Evolutionary conservation across 2,329 filamentous ascomycete genomes (phyloP).

Genomic region (Ambrosiella beaveri): DNA sequence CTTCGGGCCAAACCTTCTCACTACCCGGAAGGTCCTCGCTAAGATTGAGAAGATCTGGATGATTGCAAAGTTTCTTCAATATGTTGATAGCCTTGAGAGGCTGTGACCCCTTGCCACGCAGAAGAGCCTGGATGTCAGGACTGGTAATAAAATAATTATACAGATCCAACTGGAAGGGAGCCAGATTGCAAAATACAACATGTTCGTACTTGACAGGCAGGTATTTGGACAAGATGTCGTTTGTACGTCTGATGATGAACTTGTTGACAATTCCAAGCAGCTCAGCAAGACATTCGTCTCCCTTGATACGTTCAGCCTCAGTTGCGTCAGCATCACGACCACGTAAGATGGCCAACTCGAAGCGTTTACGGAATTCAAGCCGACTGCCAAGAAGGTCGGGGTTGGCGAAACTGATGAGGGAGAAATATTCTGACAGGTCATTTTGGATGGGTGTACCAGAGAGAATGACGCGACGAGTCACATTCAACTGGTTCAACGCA

Average conservation of each 20-base stretch:
- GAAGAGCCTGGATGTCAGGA: conserved; percentile 78
- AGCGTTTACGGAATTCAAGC: conserved; percentile 82
- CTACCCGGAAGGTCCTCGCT: conserved; percentile 72
- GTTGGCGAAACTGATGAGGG: conserved; percentile 90
- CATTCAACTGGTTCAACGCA: conserved; percentile 77
- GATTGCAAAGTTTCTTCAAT: conserved; percentile 96
- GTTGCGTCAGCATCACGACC: conserved; percentile 82
- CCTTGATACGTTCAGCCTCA: conserved; percentile 63
- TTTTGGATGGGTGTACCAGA: conserved; percentile 98
- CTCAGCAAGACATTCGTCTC: conserved; percentile 67
- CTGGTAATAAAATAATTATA: conserved; percentile 97
- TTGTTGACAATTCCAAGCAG: conserved; percentile 81
- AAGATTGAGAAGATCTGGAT: conserved; percentile 80
- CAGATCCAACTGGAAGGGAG: conserved; percentile 78
- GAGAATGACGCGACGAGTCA: conserved; percentile 78
- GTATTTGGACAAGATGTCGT: conserved; percentile 96
- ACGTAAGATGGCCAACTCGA: conserved; percentile 78
- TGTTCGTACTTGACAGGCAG: conserved; percentile 97
- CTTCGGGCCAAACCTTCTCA: conserved; percentile 63
- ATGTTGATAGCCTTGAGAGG: conserved; percentile 92
- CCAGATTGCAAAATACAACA: conserved; percentile 91
- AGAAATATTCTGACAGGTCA: conserved; percentile 94
- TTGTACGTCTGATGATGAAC: conserved; percentile 93
- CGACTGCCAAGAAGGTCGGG: conserved; percentile 79
- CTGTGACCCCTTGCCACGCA: conserved; percentile 87